These are phyloP conservation scores for Debaryomyces hansenii DNA, from an alignment of 805 yeast genomes.

Conservation along the genomic window DNA sequence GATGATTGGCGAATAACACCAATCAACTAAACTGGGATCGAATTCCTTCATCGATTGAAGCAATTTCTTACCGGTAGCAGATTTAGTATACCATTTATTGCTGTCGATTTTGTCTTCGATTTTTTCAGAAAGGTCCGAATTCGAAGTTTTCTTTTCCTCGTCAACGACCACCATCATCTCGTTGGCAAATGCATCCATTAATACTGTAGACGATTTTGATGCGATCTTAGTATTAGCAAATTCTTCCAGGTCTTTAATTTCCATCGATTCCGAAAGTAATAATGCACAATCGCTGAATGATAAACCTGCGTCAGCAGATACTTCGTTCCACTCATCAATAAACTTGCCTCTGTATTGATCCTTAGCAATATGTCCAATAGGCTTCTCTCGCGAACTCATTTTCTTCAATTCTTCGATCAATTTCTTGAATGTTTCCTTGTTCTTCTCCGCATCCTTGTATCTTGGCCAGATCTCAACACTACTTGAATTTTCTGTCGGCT, in stretches of 20 bases:
- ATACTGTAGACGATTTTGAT: constrained; percentile 69
- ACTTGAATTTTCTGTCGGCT: constrained; percentile 39
- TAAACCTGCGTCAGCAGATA: constrained; percentile 32
- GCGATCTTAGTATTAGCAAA: constrained; percentile 65
- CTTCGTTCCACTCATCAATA: constrained; percentile 72
- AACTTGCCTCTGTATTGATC: constrained; percentile 84
- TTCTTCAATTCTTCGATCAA: constrained; percentile 48
- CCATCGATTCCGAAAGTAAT: constrained; percentile 57
- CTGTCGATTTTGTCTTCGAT: constrained; percentile 77
- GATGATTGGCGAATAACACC: constrained; percentile 91
- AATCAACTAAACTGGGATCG: constrained; percentile 76
- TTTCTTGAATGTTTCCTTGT: constrained; percentile 62
- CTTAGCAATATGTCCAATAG: constrained; percentile 67
- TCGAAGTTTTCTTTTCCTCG: constrained; percentile 76
- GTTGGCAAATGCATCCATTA: constrained; percentile 81
- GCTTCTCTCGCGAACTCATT: constrained; percentile 32
- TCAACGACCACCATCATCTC: constrained; percentile 87
- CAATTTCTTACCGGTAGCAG: constrained; percentile 50
- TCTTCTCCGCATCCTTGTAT: constrained; percentile 78
- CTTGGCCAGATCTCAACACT: constrained; percentile 65
- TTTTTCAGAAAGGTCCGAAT: constrained; percentile 68
- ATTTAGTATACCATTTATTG: constrained; percentile 64
- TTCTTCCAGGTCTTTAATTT: constrained; percentile 79
- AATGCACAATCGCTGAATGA: constrained; percentile 49
- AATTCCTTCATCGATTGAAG: constrained; percentile 57